These are phyloP conservation scores for Penicillium cosmopolitanum DNA, from an alignment of 495 filamentous ascomycete species.

Conservation along the genomic window DNA sequence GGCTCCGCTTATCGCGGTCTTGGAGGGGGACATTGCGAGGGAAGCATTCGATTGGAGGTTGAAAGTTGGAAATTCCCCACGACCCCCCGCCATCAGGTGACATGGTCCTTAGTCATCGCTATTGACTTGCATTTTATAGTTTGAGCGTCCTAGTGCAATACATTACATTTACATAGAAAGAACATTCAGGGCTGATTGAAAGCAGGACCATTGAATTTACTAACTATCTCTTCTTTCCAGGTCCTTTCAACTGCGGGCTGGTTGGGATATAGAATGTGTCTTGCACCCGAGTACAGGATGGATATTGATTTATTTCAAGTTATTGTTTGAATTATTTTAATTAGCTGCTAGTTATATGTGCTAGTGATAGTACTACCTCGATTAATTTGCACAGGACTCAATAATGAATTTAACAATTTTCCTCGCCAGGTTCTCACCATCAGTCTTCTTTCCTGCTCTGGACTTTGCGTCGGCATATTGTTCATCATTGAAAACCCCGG, in stretches of 20 bases:
- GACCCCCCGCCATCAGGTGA: slow-evolving; percentile 1
- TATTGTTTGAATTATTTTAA: neutral
- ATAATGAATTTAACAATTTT: slow-evolving; percentile 72
- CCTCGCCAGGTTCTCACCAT: slow-evolving; percentile 66
- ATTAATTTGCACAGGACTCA: slow-evolving; percentile 28
- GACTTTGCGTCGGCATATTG: slow-evolving; percentile 62
- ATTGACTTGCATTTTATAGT: no score
- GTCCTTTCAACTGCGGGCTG: no score
- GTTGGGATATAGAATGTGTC: no score
- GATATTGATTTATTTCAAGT: no score
- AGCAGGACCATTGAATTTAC: no score
- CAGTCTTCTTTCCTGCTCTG: slow-evolving; percentile 65
- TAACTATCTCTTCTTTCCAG: no score
- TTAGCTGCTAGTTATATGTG: neutral
- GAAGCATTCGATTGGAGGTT: neutral
- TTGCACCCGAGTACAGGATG: no score
- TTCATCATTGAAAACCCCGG: slow-evolving; percentile 67
- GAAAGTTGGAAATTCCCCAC: neutral
- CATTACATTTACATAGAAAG: no score
- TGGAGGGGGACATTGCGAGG: neutral
- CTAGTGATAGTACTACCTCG: neutral
- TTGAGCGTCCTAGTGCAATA: no score
- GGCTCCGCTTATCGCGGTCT: slow-evolving; percentile 24
- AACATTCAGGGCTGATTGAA: neutral
- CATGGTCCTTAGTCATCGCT: no score